Base-by-base conservation (phyloP, 2,329 filamentous ascomycete genomes). In the Botryotinia narcissicola region DNA sequence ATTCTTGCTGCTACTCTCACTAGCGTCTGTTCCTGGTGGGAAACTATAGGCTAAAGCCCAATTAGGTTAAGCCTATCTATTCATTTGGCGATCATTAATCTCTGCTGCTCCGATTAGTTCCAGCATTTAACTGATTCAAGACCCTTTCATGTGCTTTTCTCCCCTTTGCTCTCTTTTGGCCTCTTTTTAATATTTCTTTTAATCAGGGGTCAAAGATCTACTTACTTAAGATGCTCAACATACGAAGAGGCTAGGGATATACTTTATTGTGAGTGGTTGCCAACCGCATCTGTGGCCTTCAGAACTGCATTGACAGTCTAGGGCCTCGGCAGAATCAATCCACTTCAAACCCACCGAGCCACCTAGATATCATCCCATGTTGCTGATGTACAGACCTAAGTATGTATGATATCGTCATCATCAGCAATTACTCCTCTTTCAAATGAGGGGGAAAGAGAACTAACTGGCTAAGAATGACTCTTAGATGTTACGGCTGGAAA, bases 241-340 rank as follows among this genome's bases (percentile, higher is more conserved):
- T 54, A 14, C 48, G n/a, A 1, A 16, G 48, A 54, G 3, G 25
- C 48, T 54, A 54, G 14, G 25, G 25, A 16, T n/a, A 54, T 67
- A 8, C 63, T 67, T 37, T 35, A n/a, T n/a, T 67, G 25, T 66
- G 32, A n/a, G 32, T 48, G 10, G 44, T 67, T 25, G 25, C 63
- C 63, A 51, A 12, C 32, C 63, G 14, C 29, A 14, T 67, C 29
- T 20, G 29, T 67, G 63, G 35, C 44, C 22, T 67, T 48, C 22
- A 42, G 10, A 63, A 20, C 10, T 14, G 40, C 40, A 32, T 66
- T 25, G 20, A 48, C 18, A 37, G 20, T 67, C 20, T 48, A 10
- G 12, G 63, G 63, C 63, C 44, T 37, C 22, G 63, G 63, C n/a
- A n/a, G 63, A 59, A 25, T 69, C 25, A 69, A 54, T 32, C 66